Conservation (phyloP, 306 rosid species). For the Abrus pulchellus region DNA sequence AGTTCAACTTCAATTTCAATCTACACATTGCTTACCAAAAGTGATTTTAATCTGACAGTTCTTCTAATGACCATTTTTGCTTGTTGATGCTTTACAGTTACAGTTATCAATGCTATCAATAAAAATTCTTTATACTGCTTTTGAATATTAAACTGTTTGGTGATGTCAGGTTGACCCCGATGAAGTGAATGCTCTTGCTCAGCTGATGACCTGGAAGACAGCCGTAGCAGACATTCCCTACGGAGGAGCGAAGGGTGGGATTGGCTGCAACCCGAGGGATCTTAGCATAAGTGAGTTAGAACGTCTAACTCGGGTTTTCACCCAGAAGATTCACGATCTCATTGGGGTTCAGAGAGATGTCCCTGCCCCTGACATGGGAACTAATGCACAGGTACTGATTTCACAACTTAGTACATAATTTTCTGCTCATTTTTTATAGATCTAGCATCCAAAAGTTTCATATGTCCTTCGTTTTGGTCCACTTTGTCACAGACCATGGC, state of each 20-base stretch:
- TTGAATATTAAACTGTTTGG: constrained; percentile 22
- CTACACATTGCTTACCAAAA: neutral
- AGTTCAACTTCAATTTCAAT: constrained; percentile 9
- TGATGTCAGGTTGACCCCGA: constrained; percentile 77
- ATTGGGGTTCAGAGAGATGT: constrained; percentile 77
- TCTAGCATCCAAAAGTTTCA: constrained; percentile 7
- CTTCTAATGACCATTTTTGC: neutral
- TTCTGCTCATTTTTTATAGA: neutral
- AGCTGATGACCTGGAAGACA: constrained; percentile 86
- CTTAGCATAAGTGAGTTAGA: constrained; percentile 70
- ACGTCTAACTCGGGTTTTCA: constrained; percentile 85
- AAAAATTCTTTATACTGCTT: neutral
- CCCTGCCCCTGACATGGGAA: constrained; percentile 91
- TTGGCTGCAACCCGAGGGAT: constrained; percentile 80
- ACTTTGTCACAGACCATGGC: constrained; percentile 73
- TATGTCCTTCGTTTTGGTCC: constrained; percentile 31
- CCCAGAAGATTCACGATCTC: constrained; percentile 83
- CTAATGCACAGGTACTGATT: constrained; percentile 69
- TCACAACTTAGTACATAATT: neutral
- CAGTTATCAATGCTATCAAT: constrained; percentile 34
- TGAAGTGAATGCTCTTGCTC: constrained; percentile 87
- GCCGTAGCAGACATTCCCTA: constrained; percentile 81
- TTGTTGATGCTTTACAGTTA: constrained; percentile 17
- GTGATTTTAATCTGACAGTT: neutral
- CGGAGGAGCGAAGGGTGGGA: constrained; percentile 91